Percentiles rank a stretch among this genome's conserved stretches.
Conservation (phyloP, 2,329 filamentous ascomycete species). For the Ambrosiella xylebori region DNA sequence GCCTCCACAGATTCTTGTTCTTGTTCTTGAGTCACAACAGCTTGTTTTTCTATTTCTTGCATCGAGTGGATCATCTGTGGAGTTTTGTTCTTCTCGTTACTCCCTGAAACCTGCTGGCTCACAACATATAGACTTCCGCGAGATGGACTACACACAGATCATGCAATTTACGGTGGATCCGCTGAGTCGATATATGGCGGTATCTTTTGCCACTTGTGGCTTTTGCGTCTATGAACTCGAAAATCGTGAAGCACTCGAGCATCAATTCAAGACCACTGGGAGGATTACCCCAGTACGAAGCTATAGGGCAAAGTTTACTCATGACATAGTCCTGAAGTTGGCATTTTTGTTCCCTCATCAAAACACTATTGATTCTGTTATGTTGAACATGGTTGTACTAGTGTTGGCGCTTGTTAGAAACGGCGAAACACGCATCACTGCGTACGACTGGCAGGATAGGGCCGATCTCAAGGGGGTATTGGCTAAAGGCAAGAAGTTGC, state of each 20-base stretch:
- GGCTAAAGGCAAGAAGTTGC: slow-evolving; percentile 21
- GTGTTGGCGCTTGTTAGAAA: slow-evolving; percentile 41
- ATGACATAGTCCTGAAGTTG: slow-evolving; percentile 68
- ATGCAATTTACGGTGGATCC: slow-evolving; percentile 60
- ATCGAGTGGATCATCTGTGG: slow-evolving; percentile 28
- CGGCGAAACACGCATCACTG: slow-evolving; percentile 33
- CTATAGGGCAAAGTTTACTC: slow-evolving; percentile 29
- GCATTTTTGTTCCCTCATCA: slow-evolving; percentile 60
- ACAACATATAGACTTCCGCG: no score
- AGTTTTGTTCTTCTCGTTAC: slow-evolving; percentile 33
- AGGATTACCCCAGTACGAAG: slow-evolving; percentile 41
- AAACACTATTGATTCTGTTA: slow-evolving; percentile 32
- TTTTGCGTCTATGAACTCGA: slow-evolving; percentile 54
- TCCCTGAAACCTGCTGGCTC: neutral
- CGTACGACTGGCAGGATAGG: slow-evolving; percentile 44
- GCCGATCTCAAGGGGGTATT: slow-evolving; percentile 32
- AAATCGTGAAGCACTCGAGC: slow-evolving; percentile 16
- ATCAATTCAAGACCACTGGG: slow-evolving; percentile 30
- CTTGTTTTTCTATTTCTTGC: slow-evolving; percentile 60
- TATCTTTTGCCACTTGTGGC: slow-evolving; percentile 51
- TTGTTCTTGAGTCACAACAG: slow-evolving; percentile 57
- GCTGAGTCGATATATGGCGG: slow-evolving; percentile 48
- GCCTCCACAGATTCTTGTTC: slow-evolving; percentile 65
- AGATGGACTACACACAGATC: neutral
- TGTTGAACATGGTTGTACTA: slow-evolving; percentile 58